Conservation (phyloP, 1,139 yeast genomes). For the Suhomyces chickasaworum region DNA sequence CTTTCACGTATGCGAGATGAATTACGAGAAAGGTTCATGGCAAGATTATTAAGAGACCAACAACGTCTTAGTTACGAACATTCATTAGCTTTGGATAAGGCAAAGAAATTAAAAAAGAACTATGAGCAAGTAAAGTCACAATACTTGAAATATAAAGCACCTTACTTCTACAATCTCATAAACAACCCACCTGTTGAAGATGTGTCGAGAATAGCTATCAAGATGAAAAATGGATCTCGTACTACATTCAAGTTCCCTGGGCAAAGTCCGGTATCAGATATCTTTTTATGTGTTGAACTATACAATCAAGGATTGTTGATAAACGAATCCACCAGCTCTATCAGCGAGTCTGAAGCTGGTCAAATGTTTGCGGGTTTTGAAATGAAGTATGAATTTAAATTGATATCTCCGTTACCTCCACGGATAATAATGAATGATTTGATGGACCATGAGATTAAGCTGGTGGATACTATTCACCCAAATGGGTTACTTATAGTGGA, state of each 20-base stretch:
- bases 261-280: conserved; percentile 50
- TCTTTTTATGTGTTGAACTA: conserved; percentile 61
- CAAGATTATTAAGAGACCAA: conserved; percentile 63
- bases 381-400: conserved; percentile 34
- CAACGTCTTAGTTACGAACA: conserved; percentile 80
- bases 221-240: conserved; percentile 54
- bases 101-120: conserved; percentile 32
- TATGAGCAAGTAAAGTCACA: conserved; percentile 28
- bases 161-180: conserved; percentile 36
- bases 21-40: conserved; percentile 59
- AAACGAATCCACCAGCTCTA: conserved; percentile 18
- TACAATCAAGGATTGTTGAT: conserved; percentile 35
- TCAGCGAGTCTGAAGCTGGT: conserved; percentile 24
- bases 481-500: conserved; percentile 47
- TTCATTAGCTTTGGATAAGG: conserved; percentile 61
- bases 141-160: conserved; percentile 47
- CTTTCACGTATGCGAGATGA: conserved; percentile 61
- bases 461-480: conserved; percentile 41
- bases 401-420: conserved; percentile 46
- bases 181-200: conserved; percentile 4
- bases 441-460: conserved; percentile 24
- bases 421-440: conserved; percentile 32
- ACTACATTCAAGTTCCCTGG: conserved; percentile 51
- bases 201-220: conserved; percentile 56
- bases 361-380: conserved; percentile 25